Conservation (phyloP, 345 rosid species). For the Pseudoturritis turrita region DNA sequence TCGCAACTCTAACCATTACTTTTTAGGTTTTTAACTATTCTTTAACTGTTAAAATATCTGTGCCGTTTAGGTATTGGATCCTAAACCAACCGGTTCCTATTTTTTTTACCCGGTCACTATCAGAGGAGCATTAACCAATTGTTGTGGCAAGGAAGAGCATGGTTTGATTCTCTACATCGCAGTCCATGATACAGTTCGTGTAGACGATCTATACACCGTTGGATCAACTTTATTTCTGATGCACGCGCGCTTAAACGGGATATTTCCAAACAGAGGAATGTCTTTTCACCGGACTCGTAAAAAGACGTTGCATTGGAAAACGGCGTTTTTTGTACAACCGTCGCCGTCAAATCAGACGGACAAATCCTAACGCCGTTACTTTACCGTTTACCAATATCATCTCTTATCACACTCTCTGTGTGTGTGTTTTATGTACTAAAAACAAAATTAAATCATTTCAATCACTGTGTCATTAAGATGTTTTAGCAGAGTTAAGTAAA, state of each 20-base stretch:
- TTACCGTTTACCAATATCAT: constrained; percentile 46
- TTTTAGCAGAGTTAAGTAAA: constrained; percentile 7
- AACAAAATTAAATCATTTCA: constrained; percentile 2
- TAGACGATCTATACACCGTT: not conserved
- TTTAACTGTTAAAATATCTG: too few relatives aligned
- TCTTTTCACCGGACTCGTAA: constrained; percentile 17
- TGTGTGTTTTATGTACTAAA: not conserved
- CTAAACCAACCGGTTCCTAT: constrained; percentile 11
- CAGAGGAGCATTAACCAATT: constrained; percentile 21
- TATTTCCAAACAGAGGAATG: not conserved
- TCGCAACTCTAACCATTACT: too few relatives aligned
- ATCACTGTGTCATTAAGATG: constrained; percentile 22
- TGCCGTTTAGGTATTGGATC: too few relatives aligned
- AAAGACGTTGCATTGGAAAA: constrained; percentile 29
- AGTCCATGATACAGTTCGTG: not conserved
- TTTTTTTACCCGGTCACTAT: constrained; percentile 2
- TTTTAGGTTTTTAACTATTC: too few relatives aligned
- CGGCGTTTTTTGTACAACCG: constrained; percentile 24
- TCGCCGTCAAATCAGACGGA: constrained; percentile 29
- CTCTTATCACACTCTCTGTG: not conserved
- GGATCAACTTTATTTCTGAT: not conserved
- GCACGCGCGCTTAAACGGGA: constrained; percentile 20
- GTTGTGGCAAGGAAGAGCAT: constrained; percentile 20
- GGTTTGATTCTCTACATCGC: constrained; percentile 12
- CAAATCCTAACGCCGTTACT: constrained; percentile 48